Evolutionary conservation across 805 yeast genomes (phyloP).

Genomic region (Pichia occidentalis): DNA sequence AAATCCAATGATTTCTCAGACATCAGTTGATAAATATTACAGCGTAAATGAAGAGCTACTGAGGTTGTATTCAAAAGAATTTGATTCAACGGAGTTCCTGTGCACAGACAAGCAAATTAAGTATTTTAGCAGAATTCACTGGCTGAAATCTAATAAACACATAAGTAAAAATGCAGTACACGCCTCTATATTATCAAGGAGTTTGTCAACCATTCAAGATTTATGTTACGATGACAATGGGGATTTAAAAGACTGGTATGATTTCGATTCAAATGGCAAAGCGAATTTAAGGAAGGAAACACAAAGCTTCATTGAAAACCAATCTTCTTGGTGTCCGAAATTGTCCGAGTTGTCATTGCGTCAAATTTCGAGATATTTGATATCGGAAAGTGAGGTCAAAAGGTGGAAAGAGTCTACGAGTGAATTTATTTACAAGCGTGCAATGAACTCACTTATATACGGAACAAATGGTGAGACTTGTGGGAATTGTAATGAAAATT

Average conservation of each 20-base stretch:
- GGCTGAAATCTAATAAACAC: conserved; percentile 24
- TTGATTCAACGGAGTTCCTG: neutral
- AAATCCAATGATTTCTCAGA: conserved; percentile 33
- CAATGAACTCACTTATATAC: conserved; percentile 47
- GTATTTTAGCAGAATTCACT: conserved; percentile 25
- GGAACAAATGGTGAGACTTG: conserved; percentile 48
- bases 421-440: conserved; percentile 36
- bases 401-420: conserved; percentile 48
- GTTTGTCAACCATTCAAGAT: conserved; percentile 30
- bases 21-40: conserved; percentile 14
- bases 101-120: conserved; percentile 16
- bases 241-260: conserved; percentile 7
- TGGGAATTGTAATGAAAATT: conserved; percentile 41
- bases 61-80: conserved; percentile 11
- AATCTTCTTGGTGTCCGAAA: conserved; percentile 34
- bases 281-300: conserved; percentile 3
- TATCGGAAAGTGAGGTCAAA: conserved; percentile 47
- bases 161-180: conserved; percentile 18
- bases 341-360: conserved; percentile 44
- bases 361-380: conserved; percentile 43
- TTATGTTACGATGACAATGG: conserved; percentile 16
- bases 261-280: neutral
- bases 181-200: conserved; percentile 25
- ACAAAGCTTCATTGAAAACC: conserved; percentile 14
- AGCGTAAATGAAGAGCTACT: conserved; percentile 23